phyloP scores from a whole-genome alignment of 768 basidiomycete species.

The Grammothele lineata region DNA sequence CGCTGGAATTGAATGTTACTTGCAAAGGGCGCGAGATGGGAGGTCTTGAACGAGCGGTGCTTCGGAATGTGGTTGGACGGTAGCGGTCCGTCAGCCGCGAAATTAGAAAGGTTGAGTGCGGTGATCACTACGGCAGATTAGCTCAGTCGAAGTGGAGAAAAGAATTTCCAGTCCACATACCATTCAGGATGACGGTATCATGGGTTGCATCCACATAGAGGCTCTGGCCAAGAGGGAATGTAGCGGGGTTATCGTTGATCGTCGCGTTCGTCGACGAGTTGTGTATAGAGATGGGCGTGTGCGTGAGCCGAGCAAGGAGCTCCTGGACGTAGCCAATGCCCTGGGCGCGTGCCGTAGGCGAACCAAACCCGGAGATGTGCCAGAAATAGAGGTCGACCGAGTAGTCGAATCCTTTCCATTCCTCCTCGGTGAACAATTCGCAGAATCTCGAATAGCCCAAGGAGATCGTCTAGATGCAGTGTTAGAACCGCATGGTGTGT shows the following conservation, averaged over 20 bases:
- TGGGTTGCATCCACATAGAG: conserved; percentile 44
- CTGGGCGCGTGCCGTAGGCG: conserved; percentile 34
- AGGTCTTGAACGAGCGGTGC: conserved; percentile 39
- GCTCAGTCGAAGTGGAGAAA: background rate
- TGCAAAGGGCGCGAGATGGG: conserved; percentile 46
- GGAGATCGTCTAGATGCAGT: conserved; percentile 37
- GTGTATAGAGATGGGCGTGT: conserved; percentile 30
- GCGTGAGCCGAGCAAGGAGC: conserved; percentile 37
- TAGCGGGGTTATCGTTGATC: conserved; percentile 33
- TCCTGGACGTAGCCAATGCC: conserved; percentile 40
- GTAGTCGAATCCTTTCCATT: conserved; percentile 48
- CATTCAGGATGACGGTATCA: conserved; percentile 38
- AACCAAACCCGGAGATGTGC: conserved; percentile 39
- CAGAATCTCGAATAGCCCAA: conserved; percentile 47
- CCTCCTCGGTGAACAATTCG: conserved; percentile 43
- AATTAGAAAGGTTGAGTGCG: conserved; percentile 40
- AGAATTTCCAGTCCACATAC: conserved; percentile 11
- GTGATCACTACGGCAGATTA: conserved; percentile 28
- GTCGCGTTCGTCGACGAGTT: conserved; percentile 45
- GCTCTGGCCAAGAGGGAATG: conserved; percentile 31
- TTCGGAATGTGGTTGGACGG: conserved; percentile 32
- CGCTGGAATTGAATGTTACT: conserved; percentile 68
- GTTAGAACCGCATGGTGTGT: too few species aligned
- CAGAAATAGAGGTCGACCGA: conserved; percentile 39
- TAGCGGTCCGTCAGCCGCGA: conserved; percentile 37